Percentiles rank a stretch among this genome's conserved stretches.
phyloP scores from a whole-genome alignment of 257 asterid species.

The Fraxinus pennsylvanica region DNA sequence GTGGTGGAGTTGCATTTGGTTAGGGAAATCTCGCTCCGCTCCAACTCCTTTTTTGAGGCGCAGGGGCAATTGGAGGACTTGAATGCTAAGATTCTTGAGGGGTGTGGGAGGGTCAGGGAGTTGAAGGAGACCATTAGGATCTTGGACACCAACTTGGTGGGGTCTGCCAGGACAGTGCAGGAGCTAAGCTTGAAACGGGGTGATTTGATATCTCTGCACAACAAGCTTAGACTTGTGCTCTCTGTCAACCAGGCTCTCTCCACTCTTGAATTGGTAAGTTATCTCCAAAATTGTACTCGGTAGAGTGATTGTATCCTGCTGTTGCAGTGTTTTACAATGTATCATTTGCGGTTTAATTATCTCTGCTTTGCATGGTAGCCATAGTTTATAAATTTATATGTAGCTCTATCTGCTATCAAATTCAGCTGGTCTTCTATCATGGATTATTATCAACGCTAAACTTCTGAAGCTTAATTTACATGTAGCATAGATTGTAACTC shows the following conservation, averaged over 20 bases:
- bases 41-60: slow-evolving; percentile 90
- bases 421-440: neutral
- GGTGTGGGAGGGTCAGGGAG: slow-evolving; percentile 81
- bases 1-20: slow-evolving; percentile 96
- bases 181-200: slow-evolving; percentile 66
- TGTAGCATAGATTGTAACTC: neutral
- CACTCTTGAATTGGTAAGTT: slow-evolving; percentile 77
- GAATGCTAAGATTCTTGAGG: slow-evolving; percentile 71
- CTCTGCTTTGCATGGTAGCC: too few relatives aligned
- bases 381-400: neutral
- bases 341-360: too few relatives aligned
- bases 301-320: neutral
- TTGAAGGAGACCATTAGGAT: slow-evolving; percentile 84
- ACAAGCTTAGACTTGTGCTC: slow-evolving; percentile 75
- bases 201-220: slow-evolving; percentile 66
- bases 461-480: neutral
- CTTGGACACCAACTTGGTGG: slow-evolving; percentile 74
- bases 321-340: neutral
- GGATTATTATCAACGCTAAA: neutral
- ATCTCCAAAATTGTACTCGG: slow-evolving; percentile 2
- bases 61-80: slow-evolving; percentile 91
- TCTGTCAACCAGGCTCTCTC: slow-evolving; percentile 95
- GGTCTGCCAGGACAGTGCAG: slow-evolving; percentile 83
- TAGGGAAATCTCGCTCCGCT: slow-evolving; percentile 87
- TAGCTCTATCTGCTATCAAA: neutral